These are phyloP conservation scores for Teratosphaeria nubilosa DNA, from an alignment of 2,329 filamentous ascomycete genomes.

Conservation along the genomic window DNA sequence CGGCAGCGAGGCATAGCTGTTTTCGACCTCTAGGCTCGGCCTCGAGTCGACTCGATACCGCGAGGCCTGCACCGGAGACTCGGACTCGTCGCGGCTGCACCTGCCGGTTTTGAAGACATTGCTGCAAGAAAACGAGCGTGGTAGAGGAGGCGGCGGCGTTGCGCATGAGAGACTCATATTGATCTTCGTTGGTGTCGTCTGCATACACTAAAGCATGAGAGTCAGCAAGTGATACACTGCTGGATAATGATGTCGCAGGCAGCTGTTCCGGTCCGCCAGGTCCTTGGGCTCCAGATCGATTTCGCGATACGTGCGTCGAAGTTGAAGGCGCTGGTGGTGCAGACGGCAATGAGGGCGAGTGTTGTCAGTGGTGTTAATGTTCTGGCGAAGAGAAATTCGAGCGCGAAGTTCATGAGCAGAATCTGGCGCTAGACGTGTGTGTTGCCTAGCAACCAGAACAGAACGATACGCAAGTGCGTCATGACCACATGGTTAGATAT, in stretches of 20 bases:
- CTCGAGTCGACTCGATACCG: background rate
- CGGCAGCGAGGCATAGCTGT: background rate
- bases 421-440: background rate
- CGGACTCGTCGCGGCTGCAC: background rate
- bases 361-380: background rate
- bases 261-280: background rate
- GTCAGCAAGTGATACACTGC: background rate
- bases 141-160: background rate
- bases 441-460: background rate
- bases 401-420: background rate
- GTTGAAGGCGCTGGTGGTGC: background rate
- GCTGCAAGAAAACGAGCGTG: background rate
- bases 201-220: background rate
- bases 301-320: background rate
- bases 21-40: background rate
- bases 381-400: background rate
- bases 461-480: background rate
- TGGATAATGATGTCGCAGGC: background rate
- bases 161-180: background rate
- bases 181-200: background rate
- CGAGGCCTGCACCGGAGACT: background rate
- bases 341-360: background rate
- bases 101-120: background rate
- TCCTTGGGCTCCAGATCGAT: background rate
- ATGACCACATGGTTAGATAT: background rate